Conservation (phyloP, 306 rosid species). For the Trifolium fragiferum region DNA sequence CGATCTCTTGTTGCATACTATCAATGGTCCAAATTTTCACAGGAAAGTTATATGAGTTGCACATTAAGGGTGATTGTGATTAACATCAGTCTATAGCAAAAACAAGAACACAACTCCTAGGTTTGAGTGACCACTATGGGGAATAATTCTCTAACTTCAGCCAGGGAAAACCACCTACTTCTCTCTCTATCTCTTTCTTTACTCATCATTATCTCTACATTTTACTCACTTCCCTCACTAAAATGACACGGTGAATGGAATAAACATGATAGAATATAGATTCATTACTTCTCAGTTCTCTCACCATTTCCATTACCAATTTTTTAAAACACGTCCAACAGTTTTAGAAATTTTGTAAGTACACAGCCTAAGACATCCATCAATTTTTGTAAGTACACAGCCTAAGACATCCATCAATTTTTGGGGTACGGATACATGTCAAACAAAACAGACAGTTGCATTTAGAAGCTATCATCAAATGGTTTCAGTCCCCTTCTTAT, state of each 20-base stretch:
- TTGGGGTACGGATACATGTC: too few relatives aligned
- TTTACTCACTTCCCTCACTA: not conserved
- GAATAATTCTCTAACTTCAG: not conserved
- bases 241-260: not conserved
- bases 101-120: not conserved
- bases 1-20: not conserved
- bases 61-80: not conserved
- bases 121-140: not conserved
- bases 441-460: too few relatives aligned
- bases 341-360: too few relatives aligned
- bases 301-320: too few relatives aligned
- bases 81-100: not conserved
- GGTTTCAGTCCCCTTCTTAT: too few relatives aligned
- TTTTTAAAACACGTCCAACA: too few relatives aligned
- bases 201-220: not conserved
- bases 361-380: too few relatives aligned
- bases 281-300: too few relatives aligned
- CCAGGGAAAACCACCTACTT: not conserved
- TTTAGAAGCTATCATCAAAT: too few relatives aligned
- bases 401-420: too few relatives aligned
- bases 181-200: not conserved
- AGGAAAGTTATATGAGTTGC: not conserved
- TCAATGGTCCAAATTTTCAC: slow-evolving; percentile 14
- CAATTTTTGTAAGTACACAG: too few relatives aligned
- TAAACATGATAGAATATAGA: too few relatives aligned